These are phyloP conservation scores for Phragmites australis DNA, from an alignment of 176 grass and related monocot species.

Conservation along the genomic window DNA sequence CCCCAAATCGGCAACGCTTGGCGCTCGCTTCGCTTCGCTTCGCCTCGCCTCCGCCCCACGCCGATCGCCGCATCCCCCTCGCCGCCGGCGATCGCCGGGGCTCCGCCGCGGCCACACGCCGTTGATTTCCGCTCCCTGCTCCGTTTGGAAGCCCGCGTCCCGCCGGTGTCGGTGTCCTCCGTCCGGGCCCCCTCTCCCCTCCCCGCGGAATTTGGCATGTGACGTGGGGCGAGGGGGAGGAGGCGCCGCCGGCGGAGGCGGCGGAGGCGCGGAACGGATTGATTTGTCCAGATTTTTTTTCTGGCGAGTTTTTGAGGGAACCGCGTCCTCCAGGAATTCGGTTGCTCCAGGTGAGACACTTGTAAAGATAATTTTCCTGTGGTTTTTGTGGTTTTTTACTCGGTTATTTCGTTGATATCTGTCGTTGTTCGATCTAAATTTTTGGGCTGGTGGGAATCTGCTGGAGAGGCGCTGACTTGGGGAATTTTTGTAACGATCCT, in stretches of 20 bases:
- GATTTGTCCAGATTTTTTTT: conserved; percentile 12
- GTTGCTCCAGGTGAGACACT: conserved; percentile 35
- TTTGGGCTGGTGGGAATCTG: background rate
- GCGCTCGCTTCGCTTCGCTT: conserved; percentile 48
- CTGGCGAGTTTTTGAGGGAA: background rate
- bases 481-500: background rate
- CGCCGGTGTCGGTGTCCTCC: background rate
- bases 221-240: conserved; percentile 25
- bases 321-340: conserved; percentile 13
- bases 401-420: background rate
- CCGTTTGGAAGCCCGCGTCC: background rate
- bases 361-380: background rate
- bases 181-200: background rate
- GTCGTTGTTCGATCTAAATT: background rate
- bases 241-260: conserved; percentile 24
- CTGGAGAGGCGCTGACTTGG: background rate
- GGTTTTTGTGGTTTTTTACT: background rate
- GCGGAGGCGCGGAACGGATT: conserved; percentile 15
- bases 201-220: conserved; percentile 49
- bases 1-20: conserved; percentile 61
- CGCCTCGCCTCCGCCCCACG: background rate
- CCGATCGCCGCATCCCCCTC: conserved; percentile 20
- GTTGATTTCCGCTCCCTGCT: background rate
- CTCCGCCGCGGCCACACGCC: background rate
- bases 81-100: conserved; percentile 53